Conservation (phyloP, 2,329 filamentous ascomycete species). For the Niveomyces coronatus region DNA sequence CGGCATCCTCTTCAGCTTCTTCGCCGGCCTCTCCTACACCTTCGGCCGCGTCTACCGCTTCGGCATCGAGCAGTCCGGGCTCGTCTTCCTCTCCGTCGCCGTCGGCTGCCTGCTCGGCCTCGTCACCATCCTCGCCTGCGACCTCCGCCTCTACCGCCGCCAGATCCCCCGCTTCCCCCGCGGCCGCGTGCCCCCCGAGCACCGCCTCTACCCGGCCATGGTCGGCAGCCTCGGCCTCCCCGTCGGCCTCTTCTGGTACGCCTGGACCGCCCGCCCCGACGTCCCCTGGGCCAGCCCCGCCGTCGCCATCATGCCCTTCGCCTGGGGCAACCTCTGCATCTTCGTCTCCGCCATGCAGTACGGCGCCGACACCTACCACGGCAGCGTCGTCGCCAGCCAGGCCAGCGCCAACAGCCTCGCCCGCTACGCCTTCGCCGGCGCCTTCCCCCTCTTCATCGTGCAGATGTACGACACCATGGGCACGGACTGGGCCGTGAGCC, state of each 20-base stretch:
- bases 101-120: conserved; percentile 35
- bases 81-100: conserved; percentile 36
- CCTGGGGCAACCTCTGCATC: conserved; percentile 49
- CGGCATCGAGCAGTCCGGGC: conserved; percentile 28
- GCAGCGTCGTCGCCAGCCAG: conserved; percentile 45
- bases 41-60: conserved; percentile 37
- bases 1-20: conserved; percentile 42
- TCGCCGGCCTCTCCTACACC: conserved; percentile 39
- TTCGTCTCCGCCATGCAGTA: conserved; percentile 46
- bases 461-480: conserved; percentile 39
- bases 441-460: conserved; percentile 51
- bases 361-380: conserved; percentile 44
- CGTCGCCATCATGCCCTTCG: conserved; percentile 43
- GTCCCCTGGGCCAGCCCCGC: conserved; percentile 41
- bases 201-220: conserved; percentile 49
- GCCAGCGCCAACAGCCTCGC: conserved; percentile 49
- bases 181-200: conserved; percentile 37
- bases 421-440: conserved; percentile 43
- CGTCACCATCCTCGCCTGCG: conserved; percentile 30
- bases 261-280: conserved; percentile 39
- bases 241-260: conserved; percentile 48
- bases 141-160: conserved; percentile 30
- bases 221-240: conserved; percentile 44
- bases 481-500: conserved; percentile 35
- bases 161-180: conserved; percentile 23